Percentiles rank a stretch among this genome's conserved stretches.
Evolutionary conservation across 495 filamentous ascomycete genomes (phyloP).

Genomic region (Hypoxylon perforatum): DNA sequence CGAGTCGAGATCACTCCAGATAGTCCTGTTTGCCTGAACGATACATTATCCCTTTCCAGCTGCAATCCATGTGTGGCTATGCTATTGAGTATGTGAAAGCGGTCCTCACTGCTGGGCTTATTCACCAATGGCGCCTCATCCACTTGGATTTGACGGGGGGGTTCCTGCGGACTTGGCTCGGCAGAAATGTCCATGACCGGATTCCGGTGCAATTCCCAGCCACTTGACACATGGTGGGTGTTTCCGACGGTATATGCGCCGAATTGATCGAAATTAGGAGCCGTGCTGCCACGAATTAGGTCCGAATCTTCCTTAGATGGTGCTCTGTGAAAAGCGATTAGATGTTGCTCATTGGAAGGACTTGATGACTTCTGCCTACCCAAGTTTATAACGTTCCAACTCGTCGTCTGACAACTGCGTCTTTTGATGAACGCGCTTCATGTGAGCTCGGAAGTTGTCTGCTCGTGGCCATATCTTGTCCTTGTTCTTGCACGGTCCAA

Average conservation of each 20-base stretch:
- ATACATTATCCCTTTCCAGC: background rate
- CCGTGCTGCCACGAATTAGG: conserved; percentile 6
- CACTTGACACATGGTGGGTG: background rate
- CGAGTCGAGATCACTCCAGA: conserved; percentile 2
- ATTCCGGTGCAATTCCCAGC: conserved; percentile 16
- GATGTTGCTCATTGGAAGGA: conserved; percentile 4
- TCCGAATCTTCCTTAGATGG: conserved; percentile 17
- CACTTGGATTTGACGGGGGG: conserved; percentile 19
- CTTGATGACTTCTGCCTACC: conserved; percentile 50
- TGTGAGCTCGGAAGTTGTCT: conserved; percentile 92
- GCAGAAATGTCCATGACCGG: conserved; percentile 22
- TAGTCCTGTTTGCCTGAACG: conserved; percentile 11
- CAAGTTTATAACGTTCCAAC: conserved; percentile 60
- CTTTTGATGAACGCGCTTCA: conserved; percentile 76
- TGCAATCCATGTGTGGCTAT: background rate
- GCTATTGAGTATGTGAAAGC: background rate
- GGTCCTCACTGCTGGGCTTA: conserved; percentile 5
- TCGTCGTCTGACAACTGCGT: conserved; percentile 53
- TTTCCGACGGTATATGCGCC: background rate
- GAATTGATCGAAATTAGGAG: conserved; percentile 16
- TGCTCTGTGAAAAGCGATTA: conserved; percentile 29
- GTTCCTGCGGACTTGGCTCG: conserved; percentile 16
- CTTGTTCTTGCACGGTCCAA: conserved; percentile 70
- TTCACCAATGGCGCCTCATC: conserved; percentile 14
- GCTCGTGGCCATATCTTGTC: conserved; percentile 85